Base-by-base conservation (phyloP, 179 eudicot species). In the Beta corolliflora region DNA sequence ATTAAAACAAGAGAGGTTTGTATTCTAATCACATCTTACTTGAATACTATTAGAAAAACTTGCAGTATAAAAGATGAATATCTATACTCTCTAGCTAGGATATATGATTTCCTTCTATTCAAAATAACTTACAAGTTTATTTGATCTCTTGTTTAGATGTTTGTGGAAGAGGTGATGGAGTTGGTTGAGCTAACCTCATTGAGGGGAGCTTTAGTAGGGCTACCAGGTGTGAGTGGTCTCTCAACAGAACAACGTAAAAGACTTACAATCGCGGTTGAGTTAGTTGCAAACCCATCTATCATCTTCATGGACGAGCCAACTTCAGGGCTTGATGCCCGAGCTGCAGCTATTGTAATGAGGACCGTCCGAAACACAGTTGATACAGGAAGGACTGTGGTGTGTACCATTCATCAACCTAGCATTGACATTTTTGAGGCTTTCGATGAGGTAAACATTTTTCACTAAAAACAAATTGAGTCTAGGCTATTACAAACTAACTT, bases 271-370 rank as follows among this genome's bases (percentile, higher is more conserved):
- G 96, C 97, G 19, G 97, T 93, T 56, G 96, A 93, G 83, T 85
- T 93, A 25, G 97, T 94, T 60, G 98, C 97, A 0, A 92, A 94
- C 67, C 98, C 98, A 7, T 94, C 98, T 10, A 92, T 93, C 66
- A 92, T 93, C 56, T 92, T 92, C 82, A 91, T 91, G 97, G 97
- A 93, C 36, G 97, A 93, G 84, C 97, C 97, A 81, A 93, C 97
- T 77, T 91, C 97, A 44, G 97, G 97, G 71, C 87, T 93, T 6
- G 96, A 93, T 86, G 96, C 96, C 61, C 86, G 97, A 75, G 94
- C 97, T 56, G 97, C 97, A 54, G 96, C 96, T 66, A 92, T 93
- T 52, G 96, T 93, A 59, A 93, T 93, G 96, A 92, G 96, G 84
- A 88, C 97, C 0, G 96, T 93, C 15, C 87, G 96, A 84, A 93